These are phyloP conservation scores for Fusarium sp. DNA, from an alignment of 2,329 filamentous ascomycete species.

Conservation along the genomic window DNA sequence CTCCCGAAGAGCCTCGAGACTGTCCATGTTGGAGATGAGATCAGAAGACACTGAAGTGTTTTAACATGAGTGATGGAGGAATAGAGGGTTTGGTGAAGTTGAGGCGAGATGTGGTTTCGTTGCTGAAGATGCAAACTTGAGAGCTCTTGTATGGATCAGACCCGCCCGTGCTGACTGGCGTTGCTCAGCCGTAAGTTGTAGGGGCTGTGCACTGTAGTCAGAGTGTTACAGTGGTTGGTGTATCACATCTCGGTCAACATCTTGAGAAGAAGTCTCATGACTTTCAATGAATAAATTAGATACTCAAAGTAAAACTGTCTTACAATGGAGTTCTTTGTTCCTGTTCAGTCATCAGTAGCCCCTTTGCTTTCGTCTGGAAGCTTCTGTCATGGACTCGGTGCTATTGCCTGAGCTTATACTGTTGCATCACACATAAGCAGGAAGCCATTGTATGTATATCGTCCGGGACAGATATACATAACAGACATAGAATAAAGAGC, in stretches of 20 bases:
- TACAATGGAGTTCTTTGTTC: fast-evolving
- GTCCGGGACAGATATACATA: not conserved
- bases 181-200: constrained; percentile 5
- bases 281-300: not conserved
- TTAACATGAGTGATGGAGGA: not conserved
- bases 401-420: not conserved
- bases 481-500: not conserved
- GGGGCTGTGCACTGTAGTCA: constrained; percentile 30
- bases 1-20: constrained; percentile 10
- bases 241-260: not conserved
- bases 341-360: not conserved
- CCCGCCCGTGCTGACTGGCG: constrained; percentile 29
- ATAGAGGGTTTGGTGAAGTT: not conserved
- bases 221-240: not conserved
- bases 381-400: not conserved
- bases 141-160: constrained; percentile 28
- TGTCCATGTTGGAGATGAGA: constrained; percentile 21
- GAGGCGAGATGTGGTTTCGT: constrained; percentile 30
- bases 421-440: not conserved
- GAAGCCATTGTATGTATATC: not conserved
- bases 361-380: too few relatives aligned
- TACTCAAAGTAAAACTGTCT: not conserved
- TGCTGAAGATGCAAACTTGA: constrained; percentile 8
- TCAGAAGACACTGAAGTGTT: not conserved
- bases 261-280: not conserved